Conservation (phyloP, 2,329 filamentous ascomycete genomes). For the Chaetomium olivaceum region DNA sequence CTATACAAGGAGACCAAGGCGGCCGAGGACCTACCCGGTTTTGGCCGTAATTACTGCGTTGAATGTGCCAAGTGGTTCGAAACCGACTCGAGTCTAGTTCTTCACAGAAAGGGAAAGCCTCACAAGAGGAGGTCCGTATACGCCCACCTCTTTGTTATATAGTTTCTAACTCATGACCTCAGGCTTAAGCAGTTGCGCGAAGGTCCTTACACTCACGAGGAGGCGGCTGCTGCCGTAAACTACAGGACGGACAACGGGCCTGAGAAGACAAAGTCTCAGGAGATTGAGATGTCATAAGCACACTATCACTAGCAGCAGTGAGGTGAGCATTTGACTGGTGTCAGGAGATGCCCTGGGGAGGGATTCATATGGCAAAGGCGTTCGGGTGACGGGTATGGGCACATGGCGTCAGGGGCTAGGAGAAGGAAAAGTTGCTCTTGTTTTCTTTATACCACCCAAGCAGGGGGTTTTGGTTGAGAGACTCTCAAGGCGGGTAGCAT, state of each 20-base stretch:
- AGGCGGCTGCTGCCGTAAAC: slow-evolving; percentile 79
- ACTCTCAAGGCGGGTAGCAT: not conserved
- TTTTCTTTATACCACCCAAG: not conserved
- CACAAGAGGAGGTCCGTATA: slow-evolving; percentile 78
- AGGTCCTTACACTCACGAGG: slow-evolving; percentile 81
- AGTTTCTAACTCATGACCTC: slow-evolving; percentile 1
- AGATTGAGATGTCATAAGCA: slow-evolving; percentile 43
- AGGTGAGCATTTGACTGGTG: too few species aligned
- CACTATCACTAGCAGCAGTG: not conserved
- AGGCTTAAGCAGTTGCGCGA: slow-evolving; percentile 82
- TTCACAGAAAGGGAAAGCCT: slow-evolving; percentile 83
- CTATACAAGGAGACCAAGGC: slow-evolving; percentile 78
- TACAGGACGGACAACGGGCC: slow-evolving; percentile 67
- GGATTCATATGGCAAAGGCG: slow-evolving; percentile 20
- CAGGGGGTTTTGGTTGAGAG: not conserved
- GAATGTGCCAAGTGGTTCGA: slow-evolving; percentile 98
- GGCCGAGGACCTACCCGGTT: slow-evolving; percentile 80
- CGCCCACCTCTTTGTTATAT: not conserved
- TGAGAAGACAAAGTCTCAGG: slow-evolving; percentile 46
- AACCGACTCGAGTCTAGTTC: slow-evolving; percentile 70
- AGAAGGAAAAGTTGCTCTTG: not conserved
- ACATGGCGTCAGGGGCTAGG: slow-evolving; percentile 15
- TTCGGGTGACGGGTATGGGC: slow-evolving; percentile 8
- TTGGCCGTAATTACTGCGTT: slow-evolving; percentile 84
- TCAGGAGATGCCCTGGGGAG: not conserved